Evolutionary conservation across 106 monocot species (phyloP).

Genomic region (Agapanthus africanus): DNA sequence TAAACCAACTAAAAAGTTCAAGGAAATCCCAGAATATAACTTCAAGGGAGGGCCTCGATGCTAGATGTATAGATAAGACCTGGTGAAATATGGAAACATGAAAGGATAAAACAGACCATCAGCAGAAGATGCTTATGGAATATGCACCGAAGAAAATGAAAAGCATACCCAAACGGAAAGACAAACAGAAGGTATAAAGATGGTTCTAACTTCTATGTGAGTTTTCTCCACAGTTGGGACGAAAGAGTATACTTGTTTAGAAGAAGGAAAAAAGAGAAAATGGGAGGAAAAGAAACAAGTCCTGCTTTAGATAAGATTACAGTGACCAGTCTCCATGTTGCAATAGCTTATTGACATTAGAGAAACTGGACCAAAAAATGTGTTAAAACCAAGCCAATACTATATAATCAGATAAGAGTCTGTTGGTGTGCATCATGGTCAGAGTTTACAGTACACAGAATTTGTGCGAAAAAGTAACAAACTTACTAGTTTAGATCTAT

Average conservation of each 20-base stretch:
- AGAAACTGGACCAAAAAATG: background rate
- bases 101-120: background rate
- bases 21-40: no score
- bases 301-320: background rate
- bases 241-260: no score
- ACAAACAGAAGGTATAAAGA: background rate
- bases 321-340: background rate
- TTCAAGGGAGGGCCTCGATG: no score
- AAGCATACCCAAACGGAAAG: background rate
- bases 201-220: background rate
- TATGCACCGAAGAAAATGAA: background rate
- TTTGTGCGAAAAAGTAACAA: background rate
- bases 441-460: background rate
- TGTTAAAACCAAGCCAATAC: background rate
- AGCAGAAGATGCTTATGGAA: background rate
- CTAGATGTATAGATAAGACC: no score
- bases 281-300: background rate
- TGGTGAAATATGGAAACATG: no score
- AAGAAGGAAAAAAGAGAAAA: background rate
- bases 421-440: background rate
- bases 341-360: background rate
- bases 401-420: background rate
- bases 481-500: background rate
- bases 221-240: background rate
- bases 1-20: conserved; percentile 1